Percentiles rank a stretch among this genome's conserved stretches.
These are phyloP conservation scores for Harringtonia lauricola DNA, from an alignment of 2,329 filamentous ascomycete genomes.

Conservation along the genomic window DNA sequence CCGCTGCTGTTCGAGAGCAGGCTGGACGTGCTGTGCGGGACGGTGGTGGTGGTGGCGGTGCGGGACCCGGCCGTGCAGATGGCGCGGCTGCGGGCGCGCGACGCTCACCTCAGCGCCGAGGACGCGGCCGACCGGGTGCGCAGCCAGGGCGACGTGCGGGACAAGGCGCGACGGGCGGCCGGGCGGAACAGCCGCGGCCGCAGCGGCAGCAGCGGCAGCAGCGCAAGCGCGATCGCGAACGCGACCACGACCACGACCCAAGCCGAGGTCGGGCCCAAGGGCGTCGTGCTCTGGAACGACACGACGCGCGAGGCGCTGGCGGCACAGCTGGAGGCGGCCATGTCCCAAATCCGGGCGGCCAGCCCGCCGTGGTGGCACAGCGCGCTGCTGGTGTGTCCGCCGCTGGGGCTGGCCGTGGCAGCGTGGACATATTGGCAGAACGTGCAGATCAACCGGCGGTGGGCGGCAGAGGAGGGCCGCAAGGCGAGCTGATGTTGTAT, in stretches of 20 bases:
- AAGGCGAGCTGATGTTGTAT: too few species aligned
- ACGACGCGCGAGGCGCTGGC: slow-evolving; percentile 58
- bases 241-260: slow-evolving; percentile 18
- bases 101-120: slow-evolving; percentile 67
- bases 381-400: slow-evolving; percentile 55
- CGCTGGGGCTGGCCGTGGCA: slow-evolving; percentile 57
- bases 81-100: slow-evolving; percentile 60
- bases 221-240: slow-evolving; percentile 60
- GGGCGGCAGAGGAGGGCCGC: slow-evolving; percentile 49
- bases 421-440: slow-evolving; percentile 66
- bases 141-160: slow-evolving; percentile 76
- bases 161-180: slow-evolving; percentile 69
- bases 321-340: slow-evolving; percentile 52
- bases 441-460: slow-evolving; percentile 55
- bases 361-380: slow-evolving; percentile 83
- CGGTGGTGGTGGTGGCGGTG: slow-evolving; percentile 79
- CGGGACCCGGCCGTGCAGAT: slow-evolving; percentile 73
- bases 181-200: slow-evolving; percentile 48
- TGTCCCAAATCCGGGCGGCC: slow-evolving; percentile 46
- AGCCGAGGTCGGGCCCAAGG: slow-evolving; percentile 26
- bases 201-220: slow-evolving; percentile 75
- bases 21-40: slow-evolving; percentile 76
- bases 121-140: slow-evolving; percentile 79
- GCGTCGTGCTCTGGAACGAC: slow-evolving; percentile 89
- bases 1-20: slow-evolving; percentile 84